Evolutionary conservation across 2,329 filamentous ascomycete species (phyloP).

Genomic region (Ceratocystis papillata): DNA sequence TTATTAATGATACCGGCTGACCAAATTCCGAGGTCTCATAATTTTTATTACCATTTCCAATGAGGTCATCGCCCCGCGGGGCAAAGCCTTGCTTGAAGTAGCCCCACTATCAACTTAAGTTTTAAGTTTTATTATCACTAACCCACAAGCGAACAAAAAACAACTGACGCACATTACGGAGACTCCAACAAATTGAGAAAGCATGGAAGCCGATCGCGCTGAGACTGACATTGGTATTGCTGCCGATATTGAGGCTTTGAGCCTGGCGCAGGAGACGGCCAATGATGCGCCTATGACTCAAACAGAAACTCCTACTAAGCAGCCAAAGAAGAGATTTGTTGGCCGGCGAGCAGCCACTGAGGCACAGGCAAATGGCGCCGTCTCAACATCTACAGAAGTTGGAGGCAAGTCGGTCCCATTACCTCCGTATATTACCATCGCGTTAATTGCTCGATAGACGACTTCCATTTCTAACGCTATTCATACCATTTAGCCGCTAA

Average conservation of each 20-base stretch:
- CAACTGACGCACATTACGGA: not conserved
- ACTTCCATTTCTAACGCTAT: no score
- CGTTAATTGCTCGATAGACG: no score
- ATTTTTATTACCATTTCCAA: not conserved
- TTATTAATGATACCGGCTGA: no score
- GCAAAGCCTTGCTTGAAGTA: slow-evolving; percentile 16
- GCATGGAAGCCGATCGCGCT: slow-evolving; percentile 67
- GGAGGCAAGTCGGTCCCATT: slow-evolving; percentile 14
- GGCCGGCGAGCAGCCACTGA: slow-evolving; percentile 59
- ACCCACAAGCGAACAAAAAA: not conserved
- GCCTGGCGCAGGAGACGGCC: slow-evolving; percentile 27
- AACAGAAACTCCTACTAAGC: slow-evolving; percentile 36
- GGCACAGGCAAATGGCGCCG: slow-evolving; percentile 34
- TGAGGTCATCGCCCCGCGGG: slow-evolving; percentile 16
- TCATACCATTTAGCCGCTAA: slow-evolving; percentile 48
- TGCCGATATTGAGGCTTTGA: slow-evolving; percentile 47
- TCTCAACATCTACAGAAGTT: slow-evolving; percentile 22
- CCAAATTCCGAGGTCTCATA: no score
- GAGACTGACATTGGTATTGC: slow-evolving; percentile 60
- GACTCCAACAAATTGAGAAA: not conserved
- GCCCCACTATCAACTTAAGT: slow-evolving; percentile 23
- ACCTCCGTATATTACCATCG: no score
- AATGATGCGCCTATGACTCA: not conserved
- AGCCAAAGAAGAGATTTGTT: slow-evolving; percentile 87
- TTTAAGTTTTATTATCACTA: slow-evolving; percentile 16